These are phyloP conservation scores for Saccharomycopsis phalli DNA, from an alignment of 1,139 yeast species.

Conservation along the genomic window DNA sequence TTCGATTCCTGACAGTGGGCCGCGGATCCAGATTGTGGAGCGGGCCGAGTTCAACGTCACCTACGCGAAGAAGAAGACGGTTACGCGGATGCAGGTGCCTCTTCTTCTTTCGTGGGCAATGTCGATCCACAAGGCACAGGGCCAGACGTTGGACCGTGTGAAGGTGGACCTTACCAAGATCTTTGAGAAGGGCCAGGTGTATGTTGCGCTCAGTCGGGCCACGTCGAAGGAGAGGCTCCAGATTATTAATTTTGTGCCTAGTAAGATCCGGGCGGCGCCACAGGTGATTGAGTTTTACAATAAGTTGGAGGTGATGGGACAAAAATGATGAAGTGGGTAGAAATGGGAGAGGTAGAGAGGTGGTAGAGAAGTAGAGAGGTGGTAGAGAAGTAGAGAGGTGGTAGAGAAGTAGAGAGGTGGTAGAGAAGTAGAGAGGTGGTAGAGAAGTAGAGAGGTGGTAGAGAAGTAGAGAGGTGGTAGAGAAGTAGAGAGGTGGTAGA, in stretches of 20 bases:
- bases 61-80: slow-evolving; percentile 20
- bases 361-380: not conserved
- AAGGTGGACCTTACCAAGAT: slow-evolving; percentile 61
- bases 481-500: not conserved
- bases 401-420: too few species aligned
- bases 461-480: not conserved
- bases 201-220: slow-evolving; percentile 88
- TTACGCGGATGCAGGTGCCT: slow-evolving; percentile 56
- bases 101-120: slow-evolving; percentile 79
- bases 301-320: slow-evolving; percentile 29
- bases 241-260: slow-evolving; percentile 58
- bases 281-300: slow-evolving; percentile 62
- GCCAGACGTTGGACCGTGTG: slow-evolving; percentile 77
- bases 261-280: slow-evolving; percentile 53
- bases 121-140: slow-evolving; percentile 88
- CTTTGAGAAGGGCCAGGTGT: slow-evolving; percentile 82
- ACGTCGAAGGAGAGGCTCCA: slow-evolving; percentile 66
- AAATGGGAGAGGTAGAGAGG: not conserved
- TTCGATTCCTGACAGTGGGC: slow-evolving; percentile 30
- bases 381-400: too few species aligned
- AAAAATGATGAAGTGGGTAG: not conserved
- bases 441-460: not conserved
- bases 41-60: slow-evolving; percentile 36
- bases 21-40: slow-evolving; percentile 29
- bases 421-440: too few species aligned